phyloP scores from a whole-genome alignment of 371 early-diverging fungal species.

The Dichotomocladium elegans region DNA sequence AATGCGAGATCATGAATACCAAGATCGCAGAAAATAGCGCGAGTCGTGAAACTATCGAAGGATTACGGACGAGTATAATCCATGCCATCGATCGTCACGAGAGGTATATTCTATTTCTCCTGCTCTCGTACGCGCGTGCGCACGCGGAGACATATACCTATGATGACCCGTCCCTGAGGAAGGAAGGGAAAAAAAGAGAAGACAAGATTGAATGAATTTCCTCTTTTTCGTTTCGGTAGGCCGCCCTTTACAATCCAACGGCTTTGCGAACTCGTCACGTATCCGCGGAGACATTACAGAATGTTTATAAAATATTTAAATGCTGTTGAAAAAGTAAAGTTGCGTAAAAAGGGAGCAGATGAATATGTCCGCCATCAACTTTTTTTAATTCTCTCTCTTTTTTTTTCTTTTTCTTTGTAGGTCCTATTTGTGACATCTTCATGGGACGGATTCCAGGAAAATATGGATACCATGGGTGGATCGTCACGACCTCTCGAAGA shows the following conservation, averaged over 20 bases:
- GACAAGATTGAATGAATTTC: too few relatives aligned
- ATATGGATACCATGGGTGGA: conserved; percentile 10
- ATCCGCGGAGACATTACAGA: conserved; percentile 48
- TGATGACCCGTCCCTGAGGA: neutral
- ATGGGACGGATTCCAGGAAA: conserved; percentile 26
- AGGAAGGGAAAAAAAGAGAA: neutral
- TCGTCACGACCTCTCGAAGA: neutral
- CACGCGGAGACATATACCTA: neutral
- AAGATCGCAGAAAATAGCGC: conserved; percentile 13
- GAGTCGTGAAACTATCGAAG: conserved; percentile 13
- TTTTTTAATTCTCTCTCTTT: neutral
- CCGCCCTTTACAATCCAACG: conserved; percentile 62
- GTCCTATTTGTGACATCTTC: conserved; percentile 34
- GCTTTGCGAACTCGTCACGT: conserved; percentile 46
- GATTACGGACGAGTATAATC: conserved; percentile 18
- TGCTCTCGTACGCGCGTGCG: neutral
- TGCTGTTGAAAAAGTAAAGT: conserved; percentile 56
- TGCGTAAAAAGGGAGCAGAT: neutral
- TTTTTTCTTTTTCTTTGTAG: conserved; percentile 6
- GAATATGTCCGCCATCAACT: neutral
- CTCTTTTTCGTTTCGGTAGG: too few relatives aligned
- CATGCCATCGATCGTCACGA: conserved; percentile 25
- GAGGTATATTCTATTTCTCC: conserved; percentile 21
- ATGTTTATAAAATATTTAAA: conserved; percentile 54
- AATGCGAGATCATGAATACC: conserved; percentile 25